Percentiles rank a stretch among this genome's conserved stretches.
Conservation (phyloP, 495 filamentous ascomycete species). For the Penicillium fimorum region DNA sequence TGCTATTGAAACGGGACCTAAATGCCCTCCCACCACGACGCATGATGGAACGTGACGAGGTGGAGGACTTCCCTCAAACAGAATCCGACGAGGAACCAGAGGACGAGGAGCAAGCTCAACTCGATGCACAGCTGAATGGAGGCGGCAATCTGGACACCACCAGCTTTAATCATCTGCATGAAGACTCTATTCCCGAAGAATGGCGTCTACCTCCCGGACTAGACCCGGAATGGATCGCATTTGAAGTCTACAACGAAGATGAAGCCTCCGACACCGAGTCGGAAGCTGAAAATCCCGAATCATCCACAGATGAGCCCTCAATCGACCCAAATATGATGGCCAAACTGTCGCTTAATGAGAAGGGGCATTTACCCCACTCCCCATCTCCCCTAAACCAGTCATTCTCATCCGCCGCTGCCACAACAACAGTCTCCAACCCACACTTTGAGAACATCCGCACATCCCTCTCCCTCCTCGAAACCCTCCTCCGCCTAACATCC, state of each 20-base stretch:
- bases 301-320: slow-evolving; percentile 24
- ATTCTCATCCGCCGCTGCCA: slow-evolving; percentile 39
- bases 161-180: slow-evolving; percentile 28
- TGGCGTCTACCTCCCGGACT: slow-evolving; percentile 76
- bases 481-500: slow-evolving; percentile 84
- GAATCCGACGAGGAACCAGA: slow-evolving; percentile 32
- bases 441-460: slow-evolving; percentile 62
- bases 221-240: slow-evolving; percentile 93
- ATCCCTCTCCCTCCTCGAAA: slow-evolving; percentile 90
- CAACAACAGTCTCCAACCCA: slow-evolving; percentile 41
- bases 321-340: slow-evolving; percentile 42
- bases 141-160: slow-evolving; percentile 33
- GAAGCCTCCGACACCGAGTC: slow-evolving; percentile 60
- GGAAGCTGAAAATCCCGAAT: slow-evolving; percentile 41
- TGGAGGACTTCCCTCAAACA: slow-evolving; percentile 22
- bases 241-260: slow-evolving; percentile 78
- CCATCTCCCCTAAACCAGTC: slow-evolving; percentile 20
- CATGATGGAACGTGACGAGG: slow-evolving; percentile 56
- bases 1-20: slow-evolving; percentile 81
- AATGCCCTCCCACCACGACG: slow-evolving; percentile 69
- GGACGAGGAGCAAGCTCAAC: slow-evolving; percentile 58
- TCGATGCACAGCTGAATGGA: slow-evolving; percentile 65
- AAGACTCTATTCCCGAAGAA: slow-evolving; percentile 41
- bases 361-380: slow-evolving; percentile 24
- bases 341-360: slow-evolving; percentile 38